These are phyloP conservation scores for Lenwebbia sp. DNA, from an alignment of 345 rosid genomes.

Conservation along the genomic window DNA sequence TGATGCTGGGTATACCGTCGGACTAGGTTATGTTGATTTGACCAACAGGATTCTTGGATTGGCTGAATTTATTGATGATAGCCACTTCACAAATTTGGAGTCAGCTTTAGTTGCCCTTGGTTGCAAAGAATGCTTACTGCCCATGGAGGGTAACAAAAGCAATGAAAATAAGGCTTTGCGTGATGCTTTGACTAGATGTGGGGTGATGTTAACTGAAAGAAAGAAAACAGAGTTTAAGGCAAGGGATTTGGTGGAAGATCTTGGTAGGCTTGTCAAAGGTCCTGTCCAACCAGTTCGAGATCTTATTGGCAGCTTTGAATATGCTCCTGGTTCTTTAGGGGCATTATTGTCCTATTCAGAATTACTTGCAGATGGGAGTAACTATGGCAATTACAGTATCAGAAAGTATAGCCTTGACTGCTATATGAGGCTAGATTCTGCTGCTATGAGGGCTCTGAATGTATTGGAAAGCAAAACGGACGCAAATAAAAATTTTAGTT, in stretches of 20 bases:
- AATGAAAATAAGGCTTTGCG: conserved; percentile 40
- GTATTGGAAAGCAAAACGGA: conserved; percentile 92
- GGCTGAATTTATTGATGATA: conserved; percentile 93
- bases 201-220: conserved; percentile 85
- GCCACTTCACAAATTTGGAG: conserved; percentile 85
- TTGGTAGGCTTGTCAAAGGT: conserved; percentile 78
- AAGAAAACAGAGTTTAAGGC: conserved; percentile 79
- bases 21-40: conserved; percentile 79
- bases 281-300: conserved; percentile 77
- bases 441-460: conserved; percentile 95
- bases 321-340: conserved; percentile 80
- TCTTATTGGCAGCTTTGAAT: conserved; percentile 71
- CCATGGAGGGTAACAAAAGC: conserved; percentile 52
- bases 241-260: conserved; percentile 86
- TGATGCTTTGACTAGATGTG: conserved; percentile 65
- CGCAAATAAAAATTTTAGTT: conserved; percentile 91
- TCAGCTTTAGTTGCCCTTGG: conserved; percentile 88
- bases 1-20: conserved; percentile 59
- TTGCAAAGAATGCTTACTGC: conserved; percentile 93
- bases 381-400: conserved; percentile 67
- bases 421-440: conserved; percentile 87
- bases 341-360: conserved; percentile 76
- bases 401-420: conserved; percentile 49
- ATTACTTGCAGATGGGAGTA: conserved; percentile 73
- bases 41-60: conserved; percentile 68